These are phyloP conservation scores for Colletotrichum incanum DNA, from an alignment of 2,329 filamentous ascomycete genomes.

Conservation along the genomic window DNA sequence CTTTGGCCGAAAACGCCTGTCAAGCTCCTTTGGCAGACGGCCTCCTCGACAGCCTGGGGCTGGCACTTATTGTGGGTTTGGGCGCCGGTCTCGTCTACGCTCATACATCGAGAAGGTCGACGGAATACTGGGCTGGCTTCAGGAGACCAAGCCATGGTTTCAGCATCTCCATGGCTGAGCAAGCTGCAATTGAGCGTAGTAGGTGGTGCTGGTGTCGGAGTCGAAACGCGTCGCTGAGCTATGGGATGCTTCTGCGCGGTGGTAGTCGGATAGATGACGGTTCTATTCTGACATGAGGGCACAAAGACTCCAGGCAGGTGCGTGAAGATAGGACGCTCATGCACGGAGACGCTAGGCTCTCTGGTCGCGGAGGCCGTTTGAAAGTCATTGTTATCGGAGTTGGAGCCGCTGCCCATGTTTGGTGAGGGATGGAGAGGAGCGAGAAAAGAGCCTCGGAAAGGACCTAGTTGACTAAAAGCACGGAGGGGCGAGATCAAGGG, in stretches of 20 bases:
- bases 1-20: background rate
- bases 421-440: no score
- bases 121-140: conserved; percentile 13
- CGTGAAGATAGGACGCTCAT: background rate
- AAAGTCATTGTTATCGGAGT: background rate
- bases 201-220: conserved; percentile 14
- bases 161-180: conserved; percentile 8
- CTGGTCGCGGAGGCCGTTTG: background rate
- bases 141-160: conserved; percentile 8
- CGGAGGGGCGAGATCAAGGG: background rate
- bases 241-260: conserved; percentile 5
- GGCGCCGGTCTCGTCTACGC: background rate
- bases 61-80: background rate
- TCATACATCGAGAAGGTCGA: conserved; percentile 32
- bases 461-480: background rate
- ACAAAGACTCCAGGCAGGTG: conserved; percentile 21
- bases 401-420: background rate
- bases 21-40: background rate
- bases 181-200: conserved; percentile 38
- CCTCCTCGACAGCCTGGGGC: background rate
- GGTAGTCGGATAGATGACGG: conserved; percentile 16
- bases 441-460: background rate
- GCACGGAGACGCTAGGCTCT: background rate
- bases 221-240: background rate
- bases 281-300: conserved; percentile 8